A percentile compares a stretch with the other conserved stretches of the same genome.
Evolutionary conservation across 257 asterid genomes (phyloP).

Genomic region (Fraxinus americana): DNA sequence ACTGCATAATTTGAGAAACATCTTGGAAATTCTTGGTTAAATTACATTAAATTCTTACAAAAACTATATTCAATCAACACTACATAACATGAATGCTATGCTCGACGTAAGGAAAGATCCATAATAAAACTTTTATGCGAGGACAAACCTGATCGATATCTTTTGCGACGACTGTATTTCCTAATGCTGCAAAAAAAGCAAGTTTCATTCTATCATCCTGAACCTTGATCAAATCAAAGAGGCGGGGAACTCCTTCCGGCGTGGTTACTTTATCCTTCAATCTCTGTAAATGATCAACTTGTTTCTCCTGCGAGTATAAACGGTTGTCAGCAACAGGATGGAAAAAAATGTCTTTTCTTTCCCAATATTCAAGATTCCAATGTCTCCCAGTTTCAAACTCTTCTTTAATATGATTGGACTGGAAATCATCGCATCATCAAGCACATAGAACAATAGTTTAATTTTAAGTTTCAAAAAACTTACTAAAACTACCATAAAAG

Average conservation of each 20-base stretch:
- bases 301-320: slow-evolving; percentile 75
- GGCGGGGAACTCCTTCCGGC: slow-evolving; percentile 83
- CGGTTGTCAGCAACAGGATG: background rate
- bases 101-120: background rate
- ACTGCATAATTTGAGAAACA: background rate
- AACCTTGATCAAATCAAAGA: slow-evolving; percentile 87
- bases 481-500: background rate
- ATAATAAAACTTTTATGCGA: background rate
- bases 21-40: background rate
- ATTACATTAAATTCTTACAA: background rate
- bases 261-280: slow-evolving; percentile 66
- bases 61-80: background rate
- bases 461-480: background rate
- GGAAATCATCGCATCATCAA: background rate
- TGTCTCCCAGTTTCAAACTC: background rate
- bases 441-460: background rate
- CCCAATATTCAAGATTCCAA: background rate
- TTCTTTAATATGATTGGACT: slow-evolving; percentile 13
- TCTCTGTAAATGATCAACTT: slow-evolving; percentile 52
- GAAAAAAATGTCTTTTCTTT: background rate
- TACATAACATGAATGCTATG: background rate
- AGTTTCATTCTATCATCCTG: slow-evolving; percentile 89
- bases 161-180: slow-evolving; percentile 75
- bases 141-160: slow-evolving; percentile 81
- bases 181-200: slow-evolving; percentile 82